Conservation (phyloP, 2,329 filamentous ascomycete species). For the Paraphoma chrysanthemicola region DNA sequence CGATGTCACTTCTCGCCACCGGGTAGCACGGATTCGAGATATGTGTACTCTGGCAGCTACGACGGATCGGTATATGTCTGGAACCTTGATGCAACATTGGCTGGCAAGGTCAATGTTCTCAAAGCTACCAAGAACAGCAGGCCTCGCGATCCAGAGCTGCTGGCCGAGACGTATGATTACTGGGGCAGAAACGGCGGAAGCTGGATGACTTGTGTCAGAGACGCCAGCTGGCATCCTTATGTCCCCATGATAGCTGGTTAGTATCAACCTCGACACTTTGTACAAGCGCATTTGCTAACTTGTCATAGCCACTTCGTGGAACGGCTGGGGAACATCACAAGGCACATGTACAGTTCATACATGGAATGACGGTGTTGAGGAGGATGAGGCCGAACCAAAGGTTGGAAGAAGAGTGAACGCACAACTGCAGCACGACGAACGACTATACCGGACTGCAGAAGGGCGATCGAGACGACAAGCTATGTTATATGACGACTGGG, state of each 20-base stretch:
- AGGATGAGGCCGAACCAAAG: constrained; percentile 61
- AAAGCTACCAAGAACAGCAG: constrained; percentile 70
- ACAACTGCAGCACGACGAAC: constrained; percentile 45
- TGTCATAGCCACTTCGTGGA: constrained; percentile 78
- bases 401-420: constrained; percentile 46
- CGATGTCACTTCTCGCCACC: constrained; percentile 94
- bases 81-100: constrained; percentile 89
- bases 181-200: constrained; percentile 61
- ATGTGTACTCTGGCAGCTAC: constrained; percentile 90
- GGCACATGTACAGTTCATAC: constrained; percentile 81
- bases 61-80: constrained; percentile 91
- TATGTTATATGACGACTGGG: constrained; percentile 37
- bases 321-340: constrained; percentile 74
- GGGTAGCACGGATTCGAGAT: constrained; percentile 83
- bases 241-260: constrained; percentile 77
- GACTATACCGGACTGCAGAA: constrained; percentile 36
- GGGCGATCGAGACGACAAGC: constrained; percentile 26
- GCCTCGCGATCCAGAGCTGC: constrained; percentile 60
- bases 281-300: constrained; percentile 16
- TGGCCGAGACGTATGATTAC: constrained; percentile 64
- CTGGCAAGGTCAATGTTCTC: constrained; percentile 78
- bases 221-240: constrained; percentile 89
- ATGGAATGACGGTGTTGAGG: constrained; percentile 72
- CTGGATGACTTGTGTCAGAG: constrained; percentile 82
- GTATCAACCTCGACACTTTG: constrained; percentile 24